Conservation (phyloP, 371 early-diverging fungal species). For the Syncephalastrum contaminatum region DNA sequence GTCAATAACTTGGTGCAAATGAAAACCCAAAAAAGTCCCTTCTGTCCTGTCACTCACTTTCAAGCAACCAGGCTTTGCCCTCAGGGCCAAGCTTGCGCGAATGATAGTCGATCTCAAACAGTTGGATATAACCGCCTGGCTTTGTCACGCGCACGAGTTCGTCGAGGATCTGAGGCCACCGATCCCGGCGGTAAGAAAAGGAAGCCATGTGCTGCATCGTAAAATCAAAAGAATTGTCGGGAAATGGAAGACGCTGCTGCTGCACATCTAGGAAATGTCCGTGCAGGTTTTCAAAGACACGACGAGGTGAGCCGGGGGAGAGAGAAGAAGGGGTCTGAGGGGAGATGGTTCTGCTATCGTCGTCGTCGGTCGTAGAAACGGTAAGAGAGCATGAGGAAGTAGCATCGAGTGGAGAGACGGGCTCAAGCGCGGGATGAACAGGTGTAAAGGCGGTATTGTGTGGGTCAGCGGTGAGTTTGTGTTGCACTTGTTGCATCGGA, state of each 20-base stretch:
- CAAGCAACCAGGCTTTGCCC: slow-evolving; percentile 2
- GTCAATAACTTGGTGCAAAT: neutral
- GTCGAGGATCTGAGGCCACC: slow-evolving; percentile 11
- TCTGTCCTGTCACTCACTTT: slow-evolving; percentile 1
- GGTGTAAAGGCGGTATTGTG: slow-evolving; percentile 14
- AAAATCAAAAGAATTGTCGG: slow-evolving; percentile 11
- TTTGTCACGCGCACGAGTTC: slow-evolving; percentile 17
- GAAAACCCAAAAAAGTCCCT: neutral
- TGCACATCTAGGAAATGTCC: slow-evolving; percentile 19
- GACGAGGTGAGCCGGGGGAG: neutral
- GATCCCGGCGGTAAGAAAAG: slow-evolving; percentile 6
- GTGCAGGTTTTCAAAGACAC: slow-evolving; percentile 25
- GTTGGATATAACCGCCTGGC: slow-evolving; percentile 19
- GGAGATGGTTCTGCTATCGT: neutral
- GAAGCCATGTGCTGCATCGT: slow-evolving; percentile 13
- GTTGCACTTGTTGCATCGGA: slow-evolving; percentile 2
- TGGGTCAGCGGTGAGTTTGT: slow-evolving; percentile 1
- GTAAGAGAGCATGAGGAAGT: slow-evolving; percentile 1
- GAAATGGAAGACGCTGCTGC: slow-evolving; percentile 15
- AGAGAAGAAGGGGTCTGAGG: neutral
- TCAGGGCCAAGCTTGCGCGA: slow-evolving; percentile 9
- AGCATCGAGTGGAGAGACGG: neutral
- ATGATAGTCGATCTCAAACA: slow-evolving; percentile 7
- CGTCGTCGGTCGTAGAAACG: too few species aligned
- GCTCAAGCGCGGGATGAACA: slow-evolving; percentile 16